Base-by-base conservation (phyloP, 1,139 yeast species). In the Meyerozyma sp. region DNA sequence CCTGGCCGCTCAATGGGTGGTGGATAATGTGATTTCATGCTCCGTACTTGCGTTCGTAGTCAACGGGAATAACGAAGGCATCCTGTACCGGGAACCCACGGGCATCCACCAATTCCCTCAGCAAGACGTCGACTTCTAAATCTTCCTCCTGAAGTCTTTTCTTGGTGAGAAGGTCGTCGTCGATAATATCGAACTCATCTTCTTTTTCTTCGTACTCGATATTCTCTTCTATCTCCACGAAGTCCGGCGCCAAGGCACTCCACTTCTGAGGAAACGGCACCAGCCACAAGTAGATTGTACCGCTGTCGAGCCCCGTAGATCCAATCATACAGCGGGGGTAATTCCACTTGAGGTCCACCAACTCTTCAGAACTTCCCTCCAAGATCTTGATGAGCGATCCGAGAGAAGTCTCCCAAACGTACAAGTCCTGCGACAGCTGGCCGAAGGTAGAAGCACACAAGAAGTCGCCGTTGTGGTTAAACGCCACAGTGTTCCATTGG, bases 231-330 rank as follows among this genome's bases (percentile, higher is more conserved):
- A 91, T 82, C 60, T 91, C 98, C 43, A 86, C 95, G 59, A 93
- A 91, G 62, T 93, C 98, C 0, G 98, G 98, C 0, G 98, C 98
- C 52, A 91, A 70, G 0, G 97, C 96, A 62, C 95, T 85, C 98
- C 98, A 91, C 63, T 88, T 86, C 56, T 90, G 97, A 0, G 95
- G 95, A 34, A 87, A 80, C 39, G 79, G 79, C 14, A 88, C 78
- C 44, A 86, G 81, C 97, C 97, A 93, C 40, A 87, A 61, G 58
- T 88, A 90, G 1, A 91, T 76, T 25, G 80, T 73, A 0, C 98
- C 98, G 32, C 88, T 77, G 56, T 91, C 98, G 41, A 88, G 67
- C 0, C 98, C 97, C 16, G 89, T 86, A n/a, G 96, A 86, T 8
- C 86, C 88, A 36, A 91, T 82, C 49, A 79, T 71, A 59, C 96